Evolutionary conservation across 2,329 filamentous ascomycete species (phyloP).

Genomic region (Scedosporium aurantiacum): DNA sequence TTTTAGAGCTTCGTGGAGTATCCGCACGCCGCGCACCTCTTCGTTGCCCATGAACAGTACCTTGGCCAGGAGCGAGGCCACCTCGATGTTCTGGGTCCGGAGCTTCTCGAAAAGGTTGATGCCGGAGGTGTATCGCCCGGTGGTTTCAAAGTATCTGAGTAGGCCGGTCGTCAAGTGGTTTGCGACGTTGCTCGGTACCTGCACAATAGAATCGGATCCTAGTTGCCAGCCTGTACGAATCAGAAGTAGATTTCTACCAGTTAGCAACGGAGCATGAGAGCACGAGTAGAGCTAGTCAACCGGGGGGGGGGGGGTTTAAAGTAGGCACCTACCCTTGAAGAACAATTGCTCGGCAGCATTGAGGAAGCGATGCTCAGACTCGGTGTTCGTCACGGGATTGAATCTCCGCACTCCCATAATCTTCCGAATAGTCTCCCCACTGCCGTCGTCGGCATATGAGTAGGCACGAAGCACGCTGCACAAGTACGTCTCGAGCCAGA

Average conservation of each 20-base stretch:
- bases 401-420: conserved; percentile 95
- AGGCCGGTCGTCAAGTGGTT: conserved; percentile 94
- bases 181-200: conserved; percentile 92
- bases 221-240: conserved; percentile 67
- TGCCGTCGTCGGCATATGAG: conserved; percentile 91
- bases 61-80: conserved; percentile 82
- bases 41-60: conserved; percentile 93
- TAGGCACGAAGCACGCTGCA: conserved; percentile 92
- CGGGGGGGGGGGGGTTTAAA: background rate
- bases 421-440: conserved; percentile 87
- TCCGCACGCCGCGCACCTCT: conserved; percentile 86
- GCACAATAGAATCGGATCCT: conserved; percentile 91
- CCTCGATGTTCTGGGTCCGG: conserved; percentile 78
- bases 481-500: conserved; percentile 96
- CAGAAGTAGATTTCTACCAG: conserved; percentile 2
- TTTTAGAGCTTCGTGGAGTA: conserved; percentile 79
- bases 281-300: background rate
- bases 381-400: conserved; percentile 96
- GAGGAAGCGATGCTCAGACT: conserved; percentile 91
- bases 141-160: conserved; percentile 89
- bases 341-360: conserved; percentile 91
- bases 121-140: conserved; percentile 83
- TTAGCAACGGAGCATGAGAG: background rate
- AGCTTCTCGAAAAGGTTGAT: conserved; percentile 98
- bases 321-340: conserved; percentile 61